phyloP scores from a whole-genome alignment of 2,329 filamentous ascomycete species.

The Xylariomycetidae sp. region DNA sequence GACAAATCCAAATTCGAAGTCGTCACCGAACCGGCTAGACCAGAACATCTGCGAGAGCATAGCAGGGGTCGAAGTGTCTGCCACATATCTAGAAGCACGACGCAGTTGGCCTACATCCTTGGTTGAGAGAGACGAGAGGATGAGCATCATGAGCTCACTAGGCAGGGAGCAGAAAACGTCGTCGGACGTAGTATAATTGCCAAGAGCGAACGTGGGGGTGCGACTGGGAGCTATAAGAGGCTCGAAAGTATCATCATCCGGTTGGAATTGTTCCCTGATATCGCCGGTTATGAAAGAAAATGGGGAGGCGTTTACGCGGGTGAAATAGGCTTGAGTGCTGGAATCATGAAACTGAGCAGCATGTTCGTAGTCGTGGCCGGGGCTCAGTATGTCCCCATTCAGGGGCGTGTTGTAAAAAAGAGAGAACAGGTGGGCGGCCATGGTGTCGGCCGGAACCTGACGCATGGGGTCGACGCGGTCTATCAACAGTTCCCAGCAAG shows the following conservation, averaged over 20 bases:
- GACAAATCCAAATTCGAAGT: slow-evolving; percentile 16
- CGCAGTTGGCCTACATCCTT: slow-evolving; percentile 11
- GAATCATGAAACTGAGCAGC: slow-evolving; percentile 6
- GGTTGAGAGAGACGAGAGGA: slow-evolving; percentile 12
- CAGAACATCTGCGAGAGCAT: slow-evolving; percentile 16
- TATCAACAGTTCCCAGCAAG: slow-evolving; percentile 16
- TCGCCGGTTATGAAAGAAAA: slow-evolving; percentile 12
- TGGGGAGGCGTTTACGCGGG: slow-evolving; percentile 6
- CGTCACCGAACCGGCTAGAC: slow-evolving; percentile 14
- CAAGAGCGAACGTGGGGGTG: not conserved
- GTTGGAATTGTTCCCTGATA: slow-evolving; percentile 11
- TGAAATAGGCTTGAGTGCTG: slow-evolving; percentile 4
- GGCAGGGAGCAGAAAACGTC: slow-evolving; percentile 15
- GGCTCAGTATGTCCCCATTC: slow-evolving; percentile 2
- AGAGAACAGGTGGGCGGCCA: slow-evolving; percentile 14
- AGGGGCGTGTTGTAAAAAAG: slow-evolving; percentile 15
- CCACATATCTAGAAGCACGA: slow-evolving; percentile 13
- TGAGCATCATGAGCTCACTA: slow-evolving; percentile 14
- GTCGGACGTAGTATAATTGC: slow-evolving; percentile 6
- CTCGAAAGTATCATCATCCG: slow-evolving; percentile 7
- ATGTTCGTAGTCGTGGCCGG: slow-evolving; percentile 13
- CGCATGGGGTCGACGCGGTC: slow-evolving; percentile 8
- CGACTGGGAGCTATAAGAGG: not conserved
- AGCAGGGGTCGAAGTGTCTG: slow-evolving; percentile 7
- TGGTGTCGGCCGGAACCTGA: slow-evolving; percentile 1